These are phyloP conservation scores for Rosa chinensis DNA, from an alignment of 306 rosid species.

Conservation along the genomic window DNA sequence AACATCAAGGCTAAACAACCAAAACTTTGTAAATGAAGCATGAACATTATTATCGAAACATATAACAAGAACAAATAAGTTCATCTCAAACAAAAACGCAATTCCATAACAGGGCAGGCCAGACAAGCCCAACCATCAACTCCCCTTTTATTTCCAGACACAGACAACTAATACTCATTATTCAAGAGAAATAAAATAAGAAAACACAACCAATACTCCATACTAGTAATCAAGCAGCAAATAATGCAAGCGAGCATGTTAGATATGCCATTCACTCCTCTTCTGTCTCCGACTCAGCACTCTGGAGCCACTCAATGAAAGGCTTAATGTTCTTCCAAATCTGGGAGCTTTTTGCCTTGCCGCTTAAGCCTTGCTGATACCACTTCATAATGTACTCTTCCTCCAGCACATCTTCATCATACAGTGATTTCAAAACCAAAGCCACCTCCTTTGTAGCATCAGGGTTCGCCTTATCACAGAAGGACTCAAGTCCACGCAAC, in stretches of 20 bases:
- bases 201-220: not conserved
- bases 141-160: not conserved
- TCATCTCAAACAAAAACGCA: not conserved
- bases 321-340: constrained; percentile 54
- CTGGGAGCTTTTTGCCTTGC: constrained; percentile 34
- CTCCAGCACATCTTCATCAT: constrained; percentile 47
- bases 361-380: constrained; percentile 45
- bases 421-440: constrained; percentile 48
- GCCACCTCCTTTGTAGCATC: constrained; percentile 52
- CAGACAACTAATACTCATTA: not conserved
- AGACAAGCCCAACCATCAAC: not conserved
- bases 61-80: not conserved
- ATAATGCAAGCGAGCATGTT: not conserved
- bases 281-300: constrained; percentile 61
- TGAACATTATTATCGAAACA: not conserved
- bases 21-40: not conserved
- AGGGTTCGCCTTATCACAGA: constrained; percentile 35
- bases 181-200: not conserved
- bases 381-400: constrained; percentile 45
- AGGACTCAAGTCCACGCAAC: constrained; percentile 41
- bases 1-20: too few species aligned
- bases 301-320: constrained; percentile 66
- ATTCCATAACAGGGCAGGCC: not conserved
- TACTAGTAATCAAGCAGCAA: too few species aligned
- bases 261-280: constrained; percentile 32